A percentile compares a stretch with the other conserved stretches of the same genome.
phyloP scores from a whole-genome alignment of 805 yeast species.

The Ogataea naganishii region DNA sequence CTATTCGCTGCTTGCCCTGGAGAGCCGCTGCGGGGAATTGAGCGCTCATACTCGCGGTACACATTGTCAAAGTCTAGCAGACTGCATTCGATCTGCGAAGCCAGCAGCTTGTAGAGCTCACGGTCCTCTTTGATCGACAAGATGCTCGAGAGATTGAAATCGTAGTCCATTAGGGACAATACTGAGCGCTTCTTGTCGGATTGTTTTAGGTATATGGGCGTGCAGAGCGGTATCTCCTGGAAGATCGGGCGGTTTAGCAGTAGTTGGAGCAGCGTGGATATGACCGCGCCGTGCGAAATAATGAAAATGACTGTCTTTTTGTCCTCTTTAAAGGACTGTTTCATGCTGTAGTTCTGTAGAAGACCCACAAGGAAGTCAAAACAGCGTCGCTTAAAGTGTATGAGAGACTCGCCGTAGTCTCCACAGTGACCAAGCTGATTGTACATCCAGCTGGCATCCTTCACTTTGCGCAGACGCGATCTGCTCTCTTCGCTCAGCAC shows the following conservation, averaged over 20 bases:
- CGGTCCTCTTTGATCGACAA: conserved; percentile 16
- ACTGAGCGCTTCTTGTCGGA: conserved; percentile 13
- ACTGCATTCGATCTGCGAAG: conserved; percentile 17
- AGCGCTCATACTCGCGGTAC: conserved; percentile 10
- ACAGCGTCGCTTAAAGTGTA: conserved; percentile 27
- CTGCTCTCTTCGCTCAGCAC: conserved; percentile 13
- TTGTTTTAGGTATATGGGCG: conserved; percentile 25
- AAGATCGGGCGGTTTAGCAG: conserved; percentile 27
- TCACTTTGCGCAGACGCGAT: conserved; percentile 9
- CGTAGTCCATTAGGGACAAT: conserved; percentile 24
- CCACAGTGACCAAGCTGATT: conserved; percentile 33
- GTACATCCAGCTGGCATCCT: conserved; percentile 24
- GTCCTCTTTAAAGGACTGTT: conserved; percentile 17
- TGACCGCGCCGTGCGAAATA: conserved; percentile 36
- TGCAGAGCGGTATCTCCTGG: conserved; percentile 30
- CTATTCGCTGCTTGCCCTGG: too few relatives aligned
- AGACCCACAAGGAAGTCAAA: conserved; percentile 25
- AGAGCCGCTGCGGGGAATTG: too few relatives aligned
- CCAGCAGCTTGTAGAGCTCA: conserved; percentile 16
- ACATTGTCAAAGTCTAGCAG: conserved; percentile 17
- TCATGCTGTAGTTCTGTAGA: conserved; percentile 20
- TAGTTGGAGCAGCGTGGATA: conserved; percentile 29
- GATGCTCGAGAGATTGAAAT: conserved; percentile 21
- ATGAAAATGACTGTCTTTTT: conserved; percentile 24
- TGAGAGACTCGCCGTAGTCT: conserved; percentile 31